These are phyloP conservation scores for Lentinula boryana DNA, from an alignment of 768 basidiomycete genomes.

Conservation along the genomic window DNA sequence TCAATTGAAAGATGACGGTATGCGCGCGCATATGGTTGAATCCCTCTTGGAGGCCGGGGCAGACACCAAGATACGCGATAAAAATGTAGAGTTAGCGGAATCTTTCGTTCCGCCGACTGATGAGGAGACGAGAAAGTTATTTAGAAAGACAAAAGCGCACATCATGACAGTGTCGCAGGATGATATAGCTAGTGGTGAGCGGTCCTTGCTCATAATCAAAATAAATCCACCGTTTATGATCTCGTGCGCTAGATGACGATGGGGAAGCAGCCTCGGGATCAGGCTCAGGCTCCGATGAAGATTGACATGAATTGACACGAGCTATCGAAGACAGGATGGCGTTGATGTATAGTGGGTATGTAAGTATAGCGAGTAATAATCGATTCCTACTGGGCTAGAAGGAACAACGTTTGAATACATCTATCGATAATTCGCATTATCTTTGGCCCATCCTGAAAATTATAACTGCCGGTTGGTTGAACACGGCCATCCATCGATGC, in stretches of 20 bases:
- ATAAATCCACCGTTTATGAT: neutral
- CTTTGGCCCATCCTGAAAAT: neutral
- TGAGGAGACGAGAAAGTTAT: conserved; percentile 38
- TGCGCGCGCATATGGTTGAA: conserved; percentile 49
- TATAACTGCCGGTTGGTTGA: neutral
- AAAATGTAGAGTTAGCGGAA: conserved; percentile 49
- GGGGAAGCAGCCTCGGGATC: conserved; percentile 24
- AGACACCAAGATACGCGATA: conserved; percentile 72
- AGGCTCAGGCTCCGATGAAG: conserved; percentile 26
- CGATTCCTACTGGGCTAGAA: neutral
- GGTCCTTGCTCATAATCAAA: neutral
- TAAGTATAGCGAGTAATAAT: neutral
- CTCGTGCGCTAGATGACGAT: conserved; percentile 20
- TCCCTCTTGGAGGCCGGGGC: conserved; percentile 78
- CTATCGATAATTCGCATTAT: neutral
- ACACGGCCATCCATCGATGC: neutral
- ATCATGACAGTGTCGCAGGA: conserved; percentile 38
- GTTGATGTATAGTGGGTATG: neutral
- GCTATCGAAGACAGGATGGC: neutral
- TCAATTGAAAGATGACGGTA: conserved; percentile 44
- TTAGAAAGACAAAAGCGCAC: conserved; percentile 50
- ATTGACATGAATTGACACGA: neutral
- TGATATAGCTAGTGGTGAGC: conserved; percentile 63
- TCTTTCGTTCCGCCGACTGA: conserved; percentile 55
- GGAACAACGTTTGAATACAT: neutral